Evolutionary conservation across 371 early-diverging fungal species (phyloP), one percentile per base, ranked within the genome.

Genomic region (Mortierella sp.): DNA sequence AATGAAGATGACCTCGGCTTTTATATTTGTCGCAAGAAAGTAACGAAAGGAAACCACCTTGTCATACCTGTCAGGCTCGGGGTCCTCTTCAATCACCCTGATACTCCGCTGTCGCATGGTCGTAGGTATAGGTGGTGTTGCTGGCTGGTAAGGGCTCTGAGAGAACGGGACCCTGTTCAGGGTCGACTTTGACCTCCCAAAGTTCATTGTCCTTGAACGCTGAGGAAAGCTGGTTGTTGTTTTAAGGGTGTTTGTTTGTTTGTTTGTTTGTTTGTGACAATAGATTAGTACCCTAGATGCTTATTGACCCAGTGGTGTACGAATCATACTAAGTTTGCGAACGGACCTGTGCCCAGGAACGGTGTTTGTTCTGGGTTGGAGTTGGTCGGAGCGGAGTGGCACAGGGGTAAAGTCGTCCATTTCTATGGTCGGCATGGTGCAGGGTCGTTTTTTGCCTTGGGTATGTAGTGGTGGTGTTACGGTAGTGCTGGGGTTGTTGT

Each of bases 151-250:
- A 0, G 81, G 81, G 43, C 81, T 81, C 50, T 77, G 74, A 11
- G 81, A 77, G 74, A 81, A 77, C 13, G 77, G 81, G 21, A 81
- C 77, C 14, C 81, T 70, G 51, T 34, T 74, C 34, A 76, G 50
- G 31, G n/a, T 74, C 2, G 81, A 76, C 54, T 72, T 80, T 50
- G 75, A 28, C 26, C 80, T 61, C 19, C 54, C 48, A 44, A 50
- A 50, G 64, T 51, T 57, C 9, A 31, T 78, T 11, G 78, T 37
- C 55, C 43, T 51, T 51, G 64, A 40, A 11, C 53, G 40, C 67
- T 53, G 69, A 11, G 53, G 59, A 14, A 61, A 28, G 16, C 74
- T 59, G 48, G n/a, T n/a, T 40, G 2, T 46, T 13, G 48, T 40
- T 46, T 46, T 46, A 9, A 46, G 48, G 13, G 48, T 73, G n/a